phyloP scores from a whole-genome alignment of 2,329 filamentous ascomycete genomes.

The Alternaria brassicicola region DNA sequence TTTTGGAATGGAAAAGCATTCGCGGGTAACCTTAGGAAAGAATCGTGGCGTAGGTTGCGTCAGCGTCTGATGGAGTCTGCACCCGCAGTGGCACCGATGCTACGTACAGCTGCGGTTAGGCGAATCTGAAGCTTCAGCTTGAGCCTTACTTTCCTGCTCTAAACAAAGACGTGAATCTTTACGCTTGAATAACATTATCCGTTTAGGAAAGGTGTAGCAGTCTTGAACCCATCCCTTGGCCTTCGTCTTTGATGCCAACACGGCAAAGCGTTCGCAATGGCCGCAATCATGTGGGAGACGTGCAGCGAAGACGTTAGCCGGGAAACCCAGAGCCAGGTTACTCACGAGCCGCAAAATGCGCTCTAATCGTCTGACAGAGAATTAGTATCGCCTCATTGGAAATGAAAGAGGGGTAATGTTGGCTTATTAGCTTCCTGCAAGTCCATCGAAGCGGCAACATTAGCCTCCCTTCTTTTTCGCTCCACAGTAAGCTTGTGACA shows the following conservation, averaged over 20 bases:
- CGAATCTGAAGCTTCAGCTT: slow-evolving; percentile 3
- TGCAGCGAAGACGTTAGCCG: slow-evolving; percentile 20
- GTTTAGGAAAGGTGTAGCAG: slow-evolving; percentile 1
- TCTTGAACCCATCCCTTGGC: not conserved
- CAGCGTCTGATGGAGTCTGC: not conserved
- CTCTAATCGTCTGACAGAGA: slow-evolving; percentile 9
- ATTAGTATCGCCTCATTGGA: slow-evolving; percentile 19
- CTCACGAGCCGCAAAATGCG: slow-evolving; percentile 23
- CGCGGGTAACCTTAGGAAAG: not conserved
- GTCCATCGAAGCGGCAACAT: slow-evolving; percentile 30
- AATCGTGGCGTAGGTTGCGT: slow-evolving; percentile 9
- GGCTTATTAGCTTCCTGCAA: slow-evolving; percentile 32
- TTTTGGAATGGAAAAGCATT: not conserved
- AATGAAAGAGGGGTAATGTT: slow-evolving; percentile 32
- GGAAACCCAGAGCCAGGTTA: slow-evolving; percentile 12
- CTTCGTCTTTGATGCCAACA: slow-evolving; percentile 20
- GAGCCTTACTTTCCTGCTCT: not conserved
- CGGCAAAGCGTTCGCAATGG: slow-evolving; percentile 13
- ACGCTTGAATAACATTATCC: slow-evolving; percentile 1
- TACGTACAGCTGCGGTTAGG: not conserved
- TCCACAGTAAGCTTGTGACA: slow-evolving; percentile 9
- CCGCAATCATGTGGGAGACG: slow-evolving; percentile 16
- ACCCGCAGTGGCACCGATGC: not conserved
- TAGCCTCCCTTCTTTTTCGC: slow-evolving; percentile 25
- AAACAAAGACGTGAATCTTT: not conserved